Evolutionary conservation across 805 yeast genomes (phyloP), one percentile per base, ranked within the genome.

Genomic region (Starmerella cellae): DNA sequence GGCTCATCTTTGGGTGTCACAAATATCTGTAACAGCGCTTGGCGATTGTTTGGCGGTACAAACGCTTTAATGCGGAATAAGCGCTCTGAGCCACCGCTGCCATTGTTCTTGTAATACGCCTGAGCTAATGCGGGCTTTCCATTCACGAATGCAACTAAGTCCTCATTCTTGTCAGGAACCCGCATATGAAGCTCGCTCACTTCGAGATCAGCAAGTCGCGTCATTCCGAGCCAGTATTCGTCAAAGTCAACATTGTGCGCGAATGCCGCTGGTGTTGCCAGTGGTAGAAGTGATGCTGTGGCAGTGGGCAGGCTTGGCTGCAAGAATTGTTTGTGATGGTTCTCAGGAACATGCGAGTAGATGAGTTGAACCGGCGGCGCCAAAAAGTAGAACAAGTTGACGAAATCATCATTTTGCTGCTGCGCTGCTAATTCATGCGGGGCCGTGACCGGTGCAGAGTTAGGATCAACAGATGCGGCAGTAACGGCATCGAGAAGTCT

Each of bases 291-390:
- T 45, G 83, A 68, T 14, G 91, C 87, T 19, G 79, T 74, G 49
- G 75, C 69, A 28, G 81, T 79, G 47, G 82, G 87, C 47, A 88
- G 64, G 2, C 93, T 82, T 3, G 96, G 97, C 5, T 23, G 27
- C 18, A 88, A 73, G 61, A 82, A 95, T 60, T 91, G 98, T 49
- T 82, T 79, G 46, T 74, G 79, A 34, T 74, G 74, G 44, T 75
- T 75, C 16, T 75, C 68, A 13, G 98, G 97, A 37, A 84, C 75
- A 60, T 91, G 98, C 0, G 96, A 81, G 48, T 79, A 79, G 14
- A 91, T 73, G 33, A 84, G 57, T 43, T 76, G 73, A 42, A 77
- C 61, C 1, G 98, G 98, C 50, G 77, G 74, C 2, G 81, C 66
- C 46, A 91, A 60, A 61, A 87, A 88, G 60, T 82, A 91, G 55